Percentiles rank a stretch among this genome's conserved stretches.
phyloP scores from a whole-genome alignment of 2,329 filamentous ascomycete genomes.

The Microcyclospora tardicrescens region DNA sequence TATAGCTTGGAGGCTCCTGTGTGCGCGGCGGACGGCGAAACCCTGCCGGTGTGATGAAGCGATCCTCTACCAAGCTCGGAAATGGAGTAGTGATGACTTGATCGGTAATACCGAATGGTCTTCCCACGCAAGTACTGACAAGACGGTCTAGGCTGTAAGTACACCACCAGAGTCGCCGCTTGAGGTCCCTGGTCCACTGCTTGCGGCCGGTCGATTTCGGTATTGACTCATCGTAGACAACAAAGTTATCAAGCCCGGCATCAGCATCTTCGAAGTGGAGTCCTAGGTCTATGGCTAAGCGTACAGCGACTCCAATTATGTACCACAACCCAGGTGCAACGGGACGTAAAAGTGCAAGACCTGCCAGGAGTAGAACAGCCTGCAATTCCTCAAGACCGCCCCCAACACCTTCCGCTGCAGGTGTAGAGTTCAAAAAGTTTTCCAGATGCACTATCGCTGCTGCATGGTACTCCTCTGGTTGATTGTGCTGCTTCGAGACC shows the following conservation, averaged over 20 bases:
- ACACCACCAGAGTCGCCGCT: slow-evolving; percentile 89
- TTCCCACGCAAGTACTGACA: slow-evolving; percentile 83
- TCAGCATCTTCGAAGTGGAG: slow-evolving; percentile 79
- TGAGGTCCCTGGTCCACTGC: slow-evolving; percentile 75
- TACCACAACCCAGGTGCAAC: slow-evolving; percentile 95
- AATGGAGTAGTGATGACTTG: slow-evolving; percentile 93
- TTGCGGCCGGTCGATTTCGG: slow-evolving; percentile 42
- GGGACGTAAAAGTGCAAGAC: slow-evolving; percentile 79
- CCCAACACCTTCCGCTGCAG: slow-evolving; percentile 54
- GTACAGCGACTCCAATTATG: slow-evolving; percentile 85
- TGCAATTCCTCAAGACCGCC: slow-evolving; percentile 87
- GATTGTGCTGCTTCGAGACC: slow-evolving; percentile 39
- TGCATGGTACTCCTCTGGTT: slow-evolving; percentile 92
- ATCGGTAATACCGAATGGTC: slow-evolving; percentile 90
- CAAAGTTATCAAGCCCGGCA: slow-evolving; percentile 41
- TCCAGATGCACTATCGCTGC: slow-evolving; percentile 88
- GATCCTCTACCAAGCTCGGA: slow-evolving; percentile 76
- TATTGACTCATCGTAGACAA: background rate
- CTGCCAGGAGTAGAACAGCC: slow-evolving; percentile 79
- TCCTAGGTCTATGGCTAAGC: slow-evolving; percentile 80
- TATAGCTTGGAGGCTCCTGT: slow-evolving; percentile 56
- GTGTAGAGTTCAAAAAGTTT: slow-evolving; percentile 59
- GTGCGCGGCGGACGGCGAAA: slow-evolving; percentile 50
- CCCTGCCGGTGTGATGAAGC: slow-evolving; percentile 69
- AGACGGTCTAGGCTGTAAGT: slow-evolving; percentile 92